Evolutionary conservation across 2,329 filamentous ascomycete genomes (phyloP).

Genomic region (Cladosporium halotolerans): DNA sequence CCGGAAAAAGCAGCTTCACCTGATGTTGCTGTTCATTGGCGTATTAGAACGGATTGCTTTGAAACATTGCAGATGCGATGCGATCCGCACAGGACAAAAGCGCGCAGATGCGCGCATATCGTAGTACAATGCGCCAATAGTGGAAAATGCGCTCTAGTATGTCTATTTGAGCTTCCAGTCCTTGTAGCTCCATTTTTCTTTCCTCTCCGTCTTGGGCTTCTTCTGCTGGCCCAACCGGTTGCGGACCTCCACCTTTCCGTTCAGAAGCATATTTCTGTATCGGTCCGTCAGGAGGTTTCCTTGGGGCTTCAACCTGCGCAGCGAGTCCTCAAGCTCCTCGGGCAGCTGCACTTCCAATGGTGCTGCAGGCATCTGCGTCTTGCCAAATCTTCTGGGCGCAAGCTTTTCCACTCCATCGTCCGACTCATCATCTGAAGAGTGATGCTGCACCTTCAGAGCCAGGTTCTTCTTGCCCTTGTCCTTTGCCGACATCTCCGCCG

Average conservation of each 20-base stretch:
- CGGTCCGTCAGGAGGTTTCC: conserved; percentile 91
- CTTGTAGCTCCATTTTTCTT: conserved; percentile 98
- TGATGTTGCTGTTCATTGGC: too few relatives aligned
- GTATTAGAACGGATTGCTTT: too few relatives aligned
- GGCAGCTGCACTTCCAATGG: conserved; percentile 45
- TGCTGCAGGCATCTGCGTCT: conserved; percentile 66
- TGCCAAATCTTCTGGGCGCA: conserved; percentile 66
- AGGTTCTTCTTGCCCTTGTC: conserved; percentile 39
- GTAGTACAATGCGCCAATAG: background rate
- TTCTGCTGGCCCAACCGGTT: conserved; percentile 73
- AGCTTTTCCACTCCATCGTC: conserved; percentile 39
- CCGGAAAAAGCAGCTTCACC: too few relatives aligned
- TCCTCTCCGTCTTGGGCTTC: conserved; percentile 72
- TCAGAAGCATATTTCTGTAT: conserved; percentile 79
- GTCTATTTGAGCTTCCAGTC: conserved; percentile 61
- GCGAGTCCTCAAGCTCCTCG: conserved; percentile 46
- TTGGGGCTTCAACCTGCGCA: conserved; percentile 66
- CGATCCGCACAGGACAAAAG: too few relatives aligned
- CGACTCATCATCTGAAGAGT: conserved; percentile 15
- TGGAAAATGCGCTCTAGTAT: background rate
- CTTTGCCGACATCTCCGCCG: conserved; percentile 55
- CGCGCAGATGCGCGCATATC: background rate
- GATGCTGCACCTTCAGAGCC: conserved; percentile 17
- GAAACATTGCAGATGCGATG: too few relatives aligned
- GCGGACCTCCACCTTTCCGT: conserved; percentile 81